Evolutionary conservation across 1,284 basidiomycete species (phyloP).

Genomic region (Ustilago xerochloae): DNA sequence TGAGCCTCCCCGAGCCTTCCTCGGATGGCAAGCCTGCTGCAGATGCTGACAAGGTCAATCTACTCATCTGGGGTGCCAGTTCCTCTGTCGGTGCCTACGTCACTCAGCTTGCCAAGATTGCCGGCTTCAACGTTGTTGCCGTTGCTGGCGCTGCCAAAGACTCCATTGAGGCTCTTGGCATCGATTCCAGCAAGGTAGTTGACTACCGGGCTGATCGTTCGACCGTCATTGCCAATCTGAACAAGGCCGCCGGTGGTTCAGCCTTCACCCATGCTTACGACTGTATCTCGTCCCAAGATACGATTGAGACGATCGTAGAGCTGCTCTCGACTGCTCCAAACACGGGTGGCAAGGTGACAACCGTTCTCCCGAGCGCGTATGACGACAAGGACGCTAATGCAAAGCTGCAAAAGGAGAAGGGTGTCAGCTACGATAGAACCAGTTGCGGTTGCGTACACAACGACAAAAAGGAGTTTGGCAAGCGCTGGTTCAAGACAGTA

Average conservation of each 20-base stretch:
- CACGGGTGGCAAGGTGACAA: constrained; percentile 21
- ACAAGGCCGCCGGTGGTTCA: constrained; percentile 20
- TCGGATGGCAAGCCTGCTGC: constrained; percentile 14
- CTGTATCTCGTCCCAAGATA: constrained; percentile 46
- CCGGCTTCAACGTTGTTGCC: constrained; percentile 64
- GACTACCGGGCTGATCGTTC: constrained; percentile 48
- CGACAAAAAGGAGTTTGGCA: constrained; percentile 44
- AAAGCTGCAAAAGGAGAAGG: constrained; percentile 16
- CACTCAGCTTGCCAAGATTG: constrained; percentile 65
- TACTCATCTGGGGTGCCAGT: constrained; percentile 67
- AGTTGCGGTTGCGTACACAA: constrained; percentile 19
- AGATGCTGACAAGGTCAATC: constrained; percentile 23
- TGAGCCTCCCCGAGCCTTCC: constrained; percentile 44
- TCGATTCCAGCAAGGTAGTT: constrained; percentile 16
- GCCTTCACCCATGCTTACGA: constrained; percentile 57
- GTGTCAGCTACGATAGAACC: constrained; percentile 11
- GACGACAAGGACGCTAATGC: constrained; percentile 8
- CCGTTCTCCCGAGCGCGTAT: constrained; percentile 9
- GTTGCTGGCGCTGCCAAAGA: constrained; percentile 49
- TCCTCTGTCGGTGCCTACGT: constrained; percentile 67
- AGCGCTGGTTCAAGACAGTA: constrained; percentile 53
- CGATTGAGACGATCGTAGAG: constrained; percentile 39
- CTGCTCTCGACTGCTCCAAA: constrained; percentile 38
- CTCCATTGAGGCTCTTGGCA: constrained; percentile 12
- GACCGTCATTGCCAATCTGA: constrained; percentile 41